Percentiles rank a stretch among this genome's conserved stretches.
Evolutionary conservation across 2,329 filamentous ascomycete genomes (phyloP).

Genomic region (Paraphaeosphaeria minitans): DNA sequence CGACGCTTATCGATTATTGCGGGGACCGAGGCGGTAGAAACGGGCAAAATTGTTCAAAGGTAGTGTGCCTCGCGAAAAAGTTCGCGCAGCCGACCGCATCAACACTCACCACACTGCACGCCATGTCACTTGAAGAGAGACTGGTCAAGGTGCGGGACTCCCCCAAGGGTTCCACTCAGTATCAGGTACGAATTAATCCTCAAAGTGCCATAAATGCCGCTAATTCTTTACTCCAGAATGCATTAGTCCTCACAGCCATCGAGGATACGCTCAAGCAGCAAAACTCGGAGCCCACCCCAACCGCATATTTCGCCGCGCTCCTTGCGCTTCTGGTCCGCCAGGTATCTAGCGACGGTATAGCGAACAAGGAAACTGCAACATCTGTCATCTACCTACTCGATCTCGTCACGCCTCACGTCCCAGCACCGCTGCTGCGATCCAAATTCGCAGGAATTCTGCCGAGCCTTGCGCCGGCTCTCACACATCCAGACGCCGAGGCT

Average conservation of each 20-base stretch:
- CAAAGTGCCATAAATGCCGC: background rate
- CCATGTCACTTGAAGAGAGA: constrained; percentile 78
- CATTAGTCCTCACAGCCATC: constrained; percentile 85
- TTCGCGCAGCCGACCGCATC: constrained; percentile 18
- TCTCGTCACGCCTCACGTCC: constrained; percentile 82
- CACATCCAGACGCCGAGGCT: constrained; percentile 80
- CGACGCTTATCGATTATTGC: constrained; percentile 20
- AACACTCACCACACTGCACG: constrained; percentile 26
- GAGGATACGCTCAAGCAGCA: constrained; percentile 92
- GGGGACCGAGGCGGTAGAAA: constrained; percentile 16
- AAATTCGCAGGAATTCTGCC: constrained; percentile 95
- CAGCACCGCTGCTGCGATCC: constrained; percentile 83
- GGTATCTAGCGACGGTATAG: constrained; percentile 65
- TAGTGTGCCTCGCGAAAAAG: constrained; percentile 17
- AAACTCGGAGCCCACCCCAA: constrained; percentile 80
- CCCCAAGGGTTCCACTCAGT: constrained; percentile 92
- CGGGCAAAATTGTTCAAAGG: constrained; percentile 17
- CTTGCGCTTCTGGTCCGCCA: constrained; percentile 84
- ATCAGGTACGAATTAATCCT: constrained; percentile 67
- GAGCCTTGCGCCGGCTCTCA: constrained; percentile 81
- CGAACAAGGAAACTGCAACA: constrained; percentile 81
- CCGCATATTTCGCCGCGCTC: constrained; percentile 94
- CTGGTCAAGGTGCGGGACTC: constrained; percentile 92
- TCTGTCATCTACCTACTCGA: constrained; percentile 96
- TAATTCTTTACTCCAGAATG: constrained; percentile 61